Evolutionary conservation across 2,329 filamentous ascomycete species (phyloP), one percentile per base, ranked within the genome.

Genomic region (Rutstroemia sp.): DNA sequence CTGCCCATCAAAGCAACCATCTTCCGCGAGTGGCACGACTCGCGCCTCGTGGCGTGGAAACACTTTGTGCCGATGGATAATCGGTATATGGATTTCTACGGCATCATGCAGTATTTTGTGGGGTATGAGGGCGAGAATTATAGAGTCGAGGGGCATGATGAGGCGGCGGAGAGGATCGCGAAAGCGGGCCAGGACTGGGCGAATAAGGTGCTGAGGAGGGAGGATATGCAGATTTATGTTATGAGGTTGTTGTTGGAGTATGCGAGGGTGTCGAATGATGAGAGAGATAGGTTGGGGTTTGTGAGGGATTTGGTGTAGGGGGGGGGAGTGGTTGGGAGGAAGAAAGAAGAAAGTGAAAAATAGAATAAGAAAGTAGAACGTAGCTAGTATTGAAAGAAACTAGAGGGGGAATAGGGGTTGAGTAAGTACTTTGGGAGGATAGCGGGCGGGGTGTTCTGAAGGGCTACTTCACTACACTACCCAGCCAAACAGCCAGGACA

Each of bases 31-130:
- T 94, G 89, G 89, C 88, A 92, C 66, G 88, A 92, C 68, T 79
- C 78, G 47, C 78, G 89, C 1, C 74, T 94, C 1, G 74, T 90
- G 1, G 78, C 87, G 0, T 94, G 89, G 89, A 82, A 84, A 65
- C 89, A 94, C 70, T 92, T 90, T 64, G 85, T 92, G 2, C 89
- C 89, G 4, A 87, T 94, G 82, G 87, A 91, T 67, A 87, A 81
- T 65, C 80, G 85, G 1, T 91, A 85, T 65, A 73, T 80, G 44
- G 89, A 92, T 67, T 81, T 87, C 66, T 90, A 83, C 61, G 85
- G 82, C 30, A 85, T 90, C 55, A 79, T 90, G 79, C 80, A 87
- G 63, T 92, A 89, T 66, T 90, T 92, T 64, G 62, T 89, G 1
- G 86, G 86, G 0, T 86, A 85, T 63, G 72, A 74, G 1, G 79